phyloP scores from a whole-genome alignment of 306 rosid species.

The Prunus mume region DNA sequence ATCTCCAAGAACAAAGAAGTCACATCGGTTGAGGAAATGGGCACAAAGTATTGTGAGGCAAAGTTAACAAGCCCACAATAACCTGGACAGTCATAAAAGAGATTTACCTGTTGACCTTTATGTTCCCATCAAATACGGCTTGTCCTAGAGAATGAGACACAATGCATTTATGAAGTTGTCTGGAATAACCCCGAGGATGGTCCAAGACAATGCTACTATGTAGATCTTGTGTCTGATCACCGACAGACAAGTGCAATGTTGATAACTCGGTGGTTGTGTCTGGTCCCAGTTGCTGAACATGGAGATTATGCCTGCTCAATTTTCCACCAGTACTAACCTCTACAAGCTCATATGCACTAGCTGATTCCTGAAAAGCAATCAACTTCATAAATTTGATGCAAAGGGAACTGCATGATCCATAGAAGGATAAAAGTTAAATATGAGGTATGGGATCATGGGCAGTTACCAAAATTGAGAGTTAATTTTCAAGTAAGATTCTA shows the following conservation, averaged over 20 bases:
- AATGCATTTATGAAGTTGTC: constrained; percentile 91
- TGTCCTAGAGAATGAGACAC: constrained; percentile 87
- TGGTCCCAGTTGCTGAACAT: constrained; percentile 80
- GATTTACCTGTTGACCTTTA: constrained; percentile 83
- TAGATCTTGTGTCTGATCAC: constrained; percentile 87
- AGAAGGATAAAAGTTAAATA: background rate
- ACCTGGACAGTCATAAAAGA: background rate
- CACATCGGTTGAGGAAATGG: no score
- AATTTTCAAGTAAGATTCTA: background rate
- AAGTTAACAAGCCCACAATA: background rate
- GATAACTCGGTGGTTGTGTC: constrained; percentile 76
- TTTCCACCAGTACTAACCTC: constrained; percentile 90
- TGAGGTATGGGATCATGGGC: background rate
- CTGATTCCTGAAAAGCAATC: constrained; percentile 56
- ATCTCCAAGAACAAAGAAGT: background rate
- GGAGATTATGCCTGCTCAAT: constrained; percentile 86
- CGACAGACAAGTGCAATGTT: constrained; percentile 69
- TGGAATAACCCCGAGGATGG: constrained; percentile 88
- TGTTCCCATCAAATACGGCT: constrained; percentile 88
- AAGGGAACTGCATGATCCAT: background rate
- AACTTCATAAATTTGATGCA: constrained; percentile 14
- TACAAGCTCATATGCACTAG: constrained; percentile 69
- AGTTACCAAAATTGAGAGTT: background rate
- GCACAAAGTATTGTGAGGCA: background rate
- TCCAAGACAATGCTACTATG: constrained; percentile 78